Percentiles rank a stretch among this genome's conserved stretches.
phyloP scores from a whole-genome alignment of 164 flowering plant genomes.

The Dillenia turbinata region DNA sequence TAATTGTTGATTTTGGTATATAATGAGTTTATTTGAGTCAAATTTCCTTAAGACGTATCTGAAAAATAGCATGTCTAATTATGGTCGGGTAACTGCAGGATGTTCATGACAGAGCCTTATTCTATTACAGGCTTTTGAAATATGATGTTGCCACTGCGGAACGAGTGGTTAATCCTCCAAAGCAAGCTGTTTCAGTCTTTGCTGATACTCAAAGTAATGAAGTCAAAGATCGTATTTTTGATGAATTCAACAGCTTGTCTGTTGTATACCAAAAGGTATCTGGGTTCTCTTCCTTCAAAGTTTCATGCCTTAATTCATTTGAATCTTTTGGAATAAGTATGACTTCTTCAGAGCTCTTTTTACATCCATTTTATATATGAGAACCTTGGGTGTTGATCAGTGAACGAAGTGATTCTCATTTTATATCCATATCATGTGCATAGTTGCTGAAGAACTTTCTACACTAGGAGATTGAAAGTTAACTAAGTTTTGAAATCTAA shows the following conservation, averaged over 20 bases:
- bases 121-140: conserved; percentile 93
- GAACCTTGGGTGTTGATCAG: no score
- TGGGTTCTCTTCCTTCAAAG: conserved; percentile 1
- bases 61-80: background rate
- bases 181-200: conserved; percentile 99
- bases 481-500: conserved; percentile 6
- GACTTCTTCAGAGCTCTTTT: no score
- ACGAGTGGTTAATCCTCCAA: conserved; percentile 87
- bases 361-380: no score
- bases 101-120: conserved; percentile 96
- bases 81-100: conserved; percentile 61
- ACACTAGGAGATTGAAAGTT: background rate
- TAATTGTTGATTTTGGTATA: conserved; percentile 11
- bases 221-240: conserved; percentile 95
- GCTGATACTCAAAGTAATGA: conserved; percentile 97
- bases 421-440: no score
- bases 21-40: no score
- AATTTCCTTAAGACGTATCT: no score
- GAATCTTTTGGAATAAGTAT: no score
- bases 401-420: no score
- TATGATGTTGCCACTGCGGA: conserved; percentile 75
- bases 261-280: conserved; percentile 92
- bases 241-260: conserved; percentile 92
- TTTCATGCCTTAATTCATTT: background rate
- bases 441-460: no score